Conservation (phyloP, 1,284 basidiomycete genomes). For the Cryptococcus wingfieldii region DNA sequence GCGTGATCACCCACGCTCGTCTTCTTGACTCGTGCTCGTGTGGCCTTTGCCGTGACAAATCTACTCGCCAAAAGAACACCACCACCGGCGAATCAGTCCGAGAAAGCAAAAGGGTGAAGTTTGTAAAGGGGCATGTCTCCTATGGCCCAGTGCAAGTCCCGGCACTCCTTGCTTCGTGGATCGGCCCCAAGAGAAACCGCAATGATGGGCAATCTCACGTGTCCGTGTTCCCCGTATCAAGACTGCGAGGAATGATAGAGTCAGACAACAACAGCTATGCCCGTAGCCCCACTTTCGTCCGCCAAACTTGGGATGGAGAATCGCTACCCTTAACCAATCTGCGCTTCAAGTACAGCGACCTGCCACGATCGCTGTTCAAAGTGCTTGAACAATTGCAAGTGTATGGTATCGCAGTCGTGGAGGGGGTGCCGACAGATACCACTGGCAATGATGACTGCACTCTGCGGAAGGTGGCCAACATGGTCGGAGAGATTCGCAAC, state of each 20-base stretch:
- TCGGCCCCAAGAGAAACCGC: not conserved
- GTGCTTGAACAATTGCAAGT: slow-evolving; percentile 46
- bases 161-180: slow-evolving; percentile 2
- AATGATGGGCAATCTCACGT: not conserved
- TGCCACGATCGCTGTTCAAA: slow-evolving; percentile 12
- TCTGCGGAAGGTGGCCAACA: slow-evolving; percentile 59
- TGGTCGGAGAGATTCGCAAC: slow-evolving; percentile 70
- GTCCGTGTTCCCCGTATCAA: not conserved
- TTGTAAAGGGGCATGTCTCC: not conserved
- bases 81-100: slow-evolving; percentile 42
- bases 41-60: slow-evolving; percentile 61
- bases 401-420: slow-evolving; percentile 55
- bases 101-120: not conserved
- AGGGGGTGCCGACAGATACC: slow-evolving; percentile 57
- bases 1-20: slow-evolving; percentile 43
- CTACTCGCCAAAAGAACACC: slow-evolving; percentile 72
- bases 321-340: not conserved
- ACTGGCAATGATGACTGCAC: slow-evolving; percentile 62
- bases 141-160: not conserved
- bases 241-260: slow-evolving; percentile 2
- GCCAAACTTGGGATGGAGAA: slow-evolving; percentile 8
- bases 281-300: slow-evolving; percentile 1
- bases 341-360: slow-evolving; percentile 7
- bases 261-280: not conserved
- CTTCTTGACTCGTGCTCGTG: slow-evolving; percentile 61